These are phyloP conservation scores for Metschnikowia lunata DNA, from an alignment of 805 yeast species.

Conservation along the genomic window DNA sequence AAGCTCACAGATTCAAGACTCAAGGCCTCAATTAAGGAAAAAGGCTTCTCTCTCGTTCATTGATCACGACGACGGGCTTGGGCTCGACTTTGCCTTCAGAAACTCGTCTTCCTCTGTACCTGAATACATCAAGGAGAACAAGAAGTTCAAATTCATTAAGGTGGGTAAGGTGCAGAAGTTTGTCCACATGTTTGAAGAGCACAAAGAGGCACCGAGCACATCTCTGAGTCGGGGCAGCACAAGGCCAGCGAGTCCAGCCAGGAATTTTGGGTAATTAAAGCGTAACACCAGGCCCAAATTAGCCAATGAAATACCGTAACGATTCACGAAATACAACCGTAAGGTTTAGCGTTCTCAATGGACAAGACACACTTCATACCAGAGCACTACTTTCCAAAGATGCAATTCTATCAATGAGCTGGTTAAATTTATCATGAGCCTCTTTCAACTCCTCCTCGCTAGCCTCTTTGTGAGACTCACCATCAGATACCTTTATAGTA, in stretches of 20 bases:
- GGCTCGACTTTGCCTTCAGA: slow-evolving; percentile 29
- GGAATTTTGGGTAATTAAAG: background rate
- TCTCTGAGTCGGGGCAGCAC: slow-evolving; percentile 13
- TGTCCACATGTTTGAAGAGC: slow-evolving; percentile 40
- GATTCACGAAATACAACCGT: too few relatives aligned
- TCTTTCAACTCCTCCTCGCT: slow-evolving; percentile 21
- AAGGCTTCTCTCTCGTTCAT: slow-evolving; percentile 22
- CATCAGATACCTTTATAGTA: slow-evolving; percentile 37
- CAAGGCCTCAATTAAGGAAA: slow-evolving; percentile 2
- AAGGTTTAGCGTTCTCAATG: too few relatives aligned
- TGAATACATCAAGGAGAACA: slow-evolving; percentile 36
- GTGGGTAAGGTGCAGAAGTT: slow-evolving; percentile 45
- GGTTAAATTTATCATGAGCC: slow-evolving; percentile 29
- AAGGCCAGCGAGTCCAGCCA: slow-evolving; percentile 16
- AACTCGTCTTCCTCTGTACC: slow-evolving; percentile 24
- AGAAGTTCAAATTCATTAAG: slow-evolving; percentile 41
- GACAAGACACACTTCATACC: background rate
- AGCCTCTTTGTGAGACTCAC: slow-evolving; percentile 12
- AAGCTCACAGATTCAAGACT: background rate
- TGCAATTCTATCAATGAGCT: slow-evolving; percentile 14
- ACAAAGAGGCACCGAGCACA: slow-evolving; percentile 14
- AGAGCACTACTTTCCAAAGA: slow-evolving; percentile 4
- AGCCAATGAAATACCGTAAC: too few relatives aligned
- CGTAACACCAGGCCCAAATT: too few relatives aligned
- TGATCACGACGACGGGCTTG: slow-evolving; percentile 25